These are phyloP conservation scores for Sechiopsis laciniata DNA, from an alignment of 306 rosid species.

Conservation along the genomic window DNA sequence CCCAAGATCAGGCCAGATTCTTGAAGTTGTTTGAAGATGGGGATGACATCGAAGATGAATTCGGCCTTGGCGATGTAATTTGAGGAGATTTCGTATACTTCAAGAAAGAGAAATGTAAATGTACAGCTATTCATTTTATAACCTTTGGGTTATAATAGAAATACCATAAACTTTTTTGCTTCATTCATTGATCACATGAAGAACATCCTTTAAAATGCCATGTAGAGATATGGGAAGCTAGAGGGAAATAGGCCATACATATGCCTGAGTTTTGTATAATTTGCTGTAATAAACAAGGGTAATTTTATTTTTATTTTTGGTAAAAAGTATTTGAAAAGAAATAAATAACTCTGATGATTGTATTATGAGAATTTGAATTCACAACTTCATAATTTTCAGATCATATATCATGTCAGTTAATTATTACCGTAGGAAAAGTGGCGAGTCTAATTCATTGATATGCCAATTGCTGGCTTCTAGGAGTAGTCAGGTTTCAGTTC, in stretches of 20 bases:
- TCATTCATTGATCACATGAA: background rate
- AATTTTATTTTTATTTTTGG: background rate
- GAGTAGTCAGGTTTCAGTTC: too few relatives aligned
- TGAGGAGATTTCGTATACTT: slow-evolving; percentile 25
- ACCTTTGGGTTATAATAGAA: background rate
- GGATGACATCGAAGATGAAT: slow-evolving; percentile 63
- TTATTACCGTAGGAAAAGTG: too few relatives aligned
- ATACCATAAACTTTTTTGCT: background rate
- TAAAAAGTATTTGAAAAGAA: background rate
- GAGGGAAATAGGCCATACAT: background rate
- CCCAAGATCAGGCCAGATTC: slow-evolving; percentile 70
- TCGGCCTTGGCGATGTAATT: slow-evolving; percentile 46
- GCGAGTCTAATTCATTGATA: too few relatives aligned
- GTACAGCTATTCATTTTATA: background rate
- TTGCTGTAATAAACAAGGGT: background rate
- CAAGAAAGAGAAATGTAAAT: background rate
- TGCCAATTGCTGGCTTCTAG: too few relatives aligned
- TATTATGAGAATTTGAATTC: background rate
- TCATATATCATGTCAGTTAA: too few relatives aligned
- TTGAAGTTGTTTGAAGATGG: slow-evolving; percentile 67
- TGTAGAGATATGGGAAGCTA: background rate
- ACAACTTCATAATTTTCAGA: too few relatives aligned
- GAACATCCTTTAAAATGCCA: background rate
- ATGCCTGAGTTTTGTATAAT: background rate
- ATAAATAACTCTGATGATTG: background rate